phyloP scores from a whole-genome alignment of 345 rosid species.

The Litchi chinensis region DNA sequence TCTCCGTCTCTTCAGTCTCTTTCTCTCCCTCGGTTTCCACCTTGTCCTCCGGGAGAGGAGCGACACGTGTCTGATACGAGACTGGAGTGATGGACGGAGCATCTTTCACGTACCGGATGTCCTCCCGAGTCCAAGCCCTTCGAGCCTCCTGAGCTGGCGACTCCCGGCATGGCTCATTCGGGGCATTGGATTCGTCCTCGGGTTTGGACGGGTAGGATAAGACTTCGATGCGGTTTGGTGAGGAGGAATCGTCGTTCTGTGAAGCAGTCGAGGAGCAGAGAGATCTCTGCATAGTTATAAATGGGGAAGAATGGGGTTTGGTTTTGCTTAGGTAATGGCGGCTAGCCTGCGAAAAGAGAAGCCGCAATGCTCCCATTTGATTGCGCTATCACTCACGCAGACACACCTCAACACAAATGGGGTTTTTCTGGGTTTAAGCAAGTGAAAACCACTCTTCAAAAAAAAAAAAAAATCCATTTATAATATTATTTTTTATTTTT shows the following conservation, averaged over 20 bases:
- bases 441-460: background rate
- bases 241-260: slow-evolving; percentile 18
- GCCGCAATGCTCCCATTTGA: slow-evolving; percentile 54
- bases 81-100: slow-evolving; percentile 56
- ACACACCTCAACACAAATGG: background rate
- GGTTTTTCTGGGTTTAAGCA: slow-evolving; percentile 9
- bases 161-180: slow-evolving; percentile 14
- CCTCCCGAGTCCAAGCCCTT: slow-evolving; percentile 68
- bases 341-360: slow-evolving; percentile 57
- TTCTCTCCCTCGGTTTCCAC: slow-evolving; percentile 16
- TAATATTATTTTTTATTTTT: no score
- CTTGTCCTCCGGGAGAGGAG: slow-evolving; percentile 85
- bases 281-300: slow-evolving; percentile 33
- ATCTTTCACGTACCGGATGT: slow-evolving; percentile 72
- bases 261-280: slow-evolving; percentile 41
- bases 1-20: slow-evolving; percentile 11
- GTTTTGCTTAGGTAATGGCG: slow-evolving; percentile 39
- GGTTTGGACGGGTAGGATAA: slow-evolving; percentile 70
- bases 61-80: slow-evolving; percentile 72
- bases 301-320: slow-evolving; percentile 36
- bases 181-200: slow-evolving; percentile 27
- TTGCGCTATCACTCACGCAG: background rate
- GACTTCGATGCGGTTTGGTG: slow-evolving; percentile 45
- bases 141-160: slow-evolving; percentile 23
- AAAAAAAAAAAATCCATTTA: no score